phyloP scores from a whole-genome alignment of 805 yeast species.

The Maudiozyma barnettii region DNA sequence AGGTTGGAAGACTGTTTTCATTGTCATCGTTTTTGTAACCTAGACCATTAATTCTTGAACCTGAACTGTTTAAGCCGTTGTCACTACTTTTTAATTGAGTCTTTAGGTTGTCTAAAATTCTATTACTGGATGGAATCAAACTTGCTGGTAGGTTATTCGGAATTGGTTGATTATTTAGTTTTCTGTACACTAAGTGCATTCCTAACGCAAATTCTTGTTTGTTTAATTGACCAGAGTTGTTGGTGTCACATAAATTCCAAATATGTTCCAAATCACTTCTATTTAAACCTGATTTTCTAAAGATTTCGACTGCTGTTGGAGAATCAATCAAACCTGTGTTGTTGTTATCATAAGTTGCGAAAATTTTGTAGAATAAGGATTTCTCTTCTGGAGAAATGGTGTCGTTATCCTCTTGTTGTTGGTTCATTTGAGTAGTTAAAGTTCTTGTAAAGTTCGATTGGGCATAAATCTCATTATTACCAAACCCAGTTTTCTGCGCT shows the following conservation, averaged over 20 bases:
- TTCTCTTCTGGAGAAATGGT: conserved; percentile 84
- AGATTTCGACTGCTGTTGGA: conserved; percentile 70
- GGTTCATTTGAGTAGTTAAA: conserved; percentile 20
- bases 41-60: conserved; percentile 28
- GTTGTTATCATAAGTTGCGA: conserved; percentile 73
- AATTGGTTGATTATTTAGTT: conserved; percentile 78
- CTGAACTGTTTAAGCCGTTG: conserved; percentile 6
- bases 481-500: conserved; percentile 39
- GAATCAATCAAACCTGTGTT: conserved; percentile 68
- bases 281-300: conserved; percentile 82
- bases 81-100: conserved; percentile 30
- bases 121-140: conserved; percentile 77
- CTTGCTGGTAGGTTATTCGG: conserved; percentile 82
- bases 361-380: conserved; percentile 74
- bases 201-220: conserved; percentile 92
- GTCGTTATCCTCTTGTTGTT: conserved; percentile 32
- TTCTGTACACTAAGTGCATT: conserved; percentile 90
- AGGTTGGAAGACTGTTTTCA: conserved; percentile 53
- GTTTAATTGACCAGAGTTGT: conserved; percentile 73
- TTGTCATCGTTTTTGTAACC: conserved; percentile 76
- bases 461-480: conserved; percentile 32
- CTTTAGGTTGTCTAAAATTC: conserved; percentile 65
- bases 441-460: conserved; percentile 29
- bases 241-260: conserved; percentile 82
- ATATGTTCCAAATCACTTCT: conserved; percentile 80